Evolutionary conservation across 495 filamentous ascomycete genomes (phyloP).

Genomic region (Aspergillus funiculosus): DNA sequence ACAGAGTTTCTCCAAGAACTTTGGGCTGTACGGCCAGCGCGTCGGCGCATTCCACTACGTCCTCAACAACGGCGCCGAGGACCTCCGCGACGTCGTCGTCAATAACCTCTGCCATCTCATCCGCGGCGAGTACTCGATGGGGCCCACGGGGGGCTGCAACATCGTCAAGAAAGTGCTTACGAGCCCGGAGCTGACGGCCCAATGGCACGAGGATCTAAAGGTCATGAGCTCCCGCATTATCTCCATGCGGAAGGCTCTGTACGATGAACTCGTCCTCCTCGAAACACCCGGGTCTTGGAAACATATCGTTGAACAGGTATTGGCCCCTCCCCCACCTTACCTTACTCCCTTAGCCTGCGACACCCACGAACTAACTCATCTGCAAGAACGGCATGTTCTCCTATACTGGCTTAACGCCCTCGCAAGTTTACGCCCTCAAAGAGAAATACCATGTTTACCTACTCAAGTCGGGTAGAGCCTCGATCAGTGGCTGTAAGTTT

Average conservation of each 20-base stretch:
- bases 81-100: slow-evolving; percentile 35
- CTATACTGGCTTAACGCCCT: slow-evolving; percentile 43
- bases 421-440: slow-evolving; percentile 42
- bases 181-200: slow-evolving; percentile 31
- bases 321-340: background rate
- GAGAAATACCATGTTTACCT: slow-evolving; percentile 48
- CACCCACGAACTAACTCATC: slow-evolving; percentile 8
- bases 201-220: slow-evolving; percentile 46
- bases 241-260: slow-evolving; percentile 42
- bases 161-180: slow-evolving; percentile 47
- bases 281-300: slow-evolving; percentile 47
- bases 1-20: slow-evolving; percentile 52
- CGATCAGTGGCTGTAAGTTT: slow-evolving; percentile 44
- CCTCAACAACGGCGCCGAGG: slow-evolving; percentile 25
- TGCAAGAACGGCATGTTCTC: slow-evolving; percentile 51
- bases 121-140: slow-evolving; percentile 46
- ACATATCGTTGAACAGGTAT: slow-evolving; percentile 46
- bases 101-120: slow-evolving; percentile 43
- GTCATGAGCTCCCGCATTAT: slow-evolving; percentile 50
- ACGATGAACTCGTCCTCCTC: slow-evolving; percentile 37
- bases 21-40: slow-evolving; percentile 51
- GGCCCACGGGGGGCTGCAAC: slow-evolving; percentile 43
- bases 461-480: slow-evolving; percentile 43
- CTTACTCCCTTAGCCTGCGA: background rate
- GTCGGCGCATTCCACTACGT: slow-evolving; percentile 47